Conservation (phyloP, 345 rosid genomes). For the Gossypium mustelinum region DNA sequence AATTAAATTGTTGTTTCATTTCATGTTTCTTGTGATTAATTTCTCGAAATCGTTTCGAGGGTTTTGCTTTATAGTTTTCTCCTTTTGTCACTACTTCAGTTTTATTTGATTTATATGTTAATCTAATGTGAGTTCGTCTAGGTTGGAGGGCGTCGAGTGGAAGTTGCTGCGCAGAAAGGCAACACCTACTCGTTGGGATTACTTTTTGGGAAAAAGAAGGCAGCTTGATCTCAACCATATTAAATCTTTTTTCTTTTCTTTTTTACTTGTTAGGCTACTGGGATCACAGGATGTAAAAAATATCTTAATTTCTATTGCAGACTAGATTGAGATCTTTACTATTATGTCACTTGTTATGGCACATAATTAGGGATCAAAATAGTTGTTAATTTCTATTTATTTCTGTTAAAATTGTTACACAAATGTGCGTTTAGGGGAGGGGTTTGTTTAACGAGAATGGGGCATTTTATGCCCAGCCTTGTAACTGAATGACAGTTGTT, state of each 20-base stretch:
- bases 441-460: too few species aligned
- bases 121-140: slow-evolving; percentile 19
- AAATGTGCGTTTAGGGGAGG: too few species aligned
- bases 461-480: too few species aligned
- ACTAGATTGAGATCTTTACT: background rate
- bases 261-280: too few species aligned
- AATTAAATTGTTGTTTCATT: background rate
- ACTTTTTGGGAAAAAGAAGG: slow-evolving; percentile 66
- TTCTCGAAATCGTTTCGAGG: background rate
- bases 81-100: background rate
- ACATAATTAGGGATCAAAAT: too few species aligned
- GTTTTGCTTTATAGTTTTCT: background rate
- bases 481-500: too few species aligned
- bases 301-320: background rate
- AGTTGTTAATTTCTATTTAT: too few species aligned
- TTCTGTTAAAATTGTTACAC: too few species aligned
- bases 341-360: background rate
- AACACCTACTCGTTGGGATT: slow-evolving; percentile 65
- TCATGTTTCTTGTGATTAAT: background rate
- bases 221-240: slow-evolving; percentile 31
- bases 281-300: background rate
- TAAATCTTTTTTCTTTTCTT: background rate
- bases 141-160: slow-evolving; percentile 79
- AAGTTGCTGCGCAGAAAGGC: slow-evolving; percentile 70
- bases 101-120: background rate